These are phyloP conservation scores for Diaporthe citri DNA, from an alignment of 2,329 filamentous ascomycete species.

Conservation along the genomic window DNA sequence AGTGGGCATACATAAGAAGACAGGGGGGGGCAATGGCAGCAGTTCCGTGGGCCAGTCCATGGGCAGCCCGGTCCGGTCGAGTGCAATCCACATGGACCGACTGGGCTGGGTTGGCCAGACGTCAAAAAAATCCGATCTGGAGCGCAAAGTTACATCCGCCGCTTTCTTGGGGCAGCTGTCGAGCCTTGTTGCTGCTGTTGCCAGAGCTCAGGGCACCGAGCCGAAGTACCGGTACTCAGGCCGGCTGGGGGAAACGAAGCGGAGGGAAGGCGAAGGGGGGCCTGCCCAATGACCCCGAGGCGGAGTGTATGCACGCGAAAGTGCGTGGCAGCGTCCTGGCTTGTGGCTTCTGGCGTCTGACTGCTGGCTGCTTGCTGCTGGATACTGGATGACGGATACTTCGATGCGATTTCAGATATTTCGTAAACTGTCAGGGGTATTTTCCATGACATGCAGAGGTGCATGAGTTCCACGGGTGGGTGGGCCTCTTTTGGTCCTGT, in stretches of 20 bases:
- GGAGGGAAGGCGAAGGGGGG: not conserved
- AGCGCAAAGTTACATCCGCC: constrained; percentile 33
- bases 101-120: constrained; percentile 21
- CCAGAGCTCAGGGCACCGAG: constrained; percentile 4
- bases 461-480: constrained; percentile 23
- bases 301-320: constrained; percentile 8
- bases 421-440: constrained; percentile 25
- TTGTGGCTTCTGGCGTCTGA: not conserved
- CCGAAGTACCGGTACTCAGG: constrained; percentile 32
- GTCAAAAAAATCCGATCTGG: constrained; percentile 28
- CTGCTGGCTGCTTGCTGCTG: not conserved
- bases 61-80: not conserved
- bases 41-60: constrained; percentile 9
- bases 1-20: constrained; percentile 30
- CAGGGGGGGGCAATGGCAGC: not conserved
- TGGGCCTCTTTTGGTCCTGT: constrained; percentile 2
- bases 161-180: constrained; percentile 18
- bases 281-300: constrained; percentile 12
- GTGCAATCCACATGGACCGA: not conserved
- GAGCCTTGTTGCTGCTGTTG: not conserved
- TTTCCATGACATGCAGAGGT: constrained; percentile 21
- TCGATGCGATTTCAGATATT: constrained; percentile 12
- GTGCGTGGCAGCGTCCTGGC: constrained; percentile 5
- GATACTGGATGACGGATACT: not conserved
- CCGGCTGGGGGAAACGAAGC: not conserved